phyloP scores from a whole-genome alignment of 2,329 filamentous ascomycete genomes.

The Paecilomyces niveus region DNA sequence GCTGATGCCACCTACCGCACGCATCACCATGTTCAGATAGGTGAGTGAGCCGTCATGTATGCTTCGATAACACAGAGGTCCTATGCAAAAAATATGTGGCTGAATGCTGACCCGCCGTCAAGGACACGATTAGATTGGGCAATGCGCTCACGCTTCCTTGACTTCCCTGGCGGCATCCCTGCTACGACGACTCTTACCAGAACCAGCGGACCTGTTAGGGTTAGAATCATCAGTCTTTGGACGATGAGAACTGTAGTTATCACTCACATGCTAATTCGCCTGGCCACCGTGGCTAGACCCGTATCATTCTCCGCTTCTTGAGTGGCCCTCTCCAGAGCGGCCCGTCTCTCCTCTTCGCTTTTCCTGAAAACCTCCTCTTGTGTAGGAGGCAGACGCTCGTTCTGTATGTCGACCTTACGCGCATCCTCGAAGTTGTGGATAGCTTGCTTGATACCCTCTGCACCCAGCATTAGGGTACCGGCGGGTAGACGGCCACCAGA shows the following conservation, averaged over 20 bases:
- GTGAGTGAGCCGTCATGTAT: not conserved
- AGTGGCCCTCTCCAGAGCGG: slow-evolving; percentile 77
- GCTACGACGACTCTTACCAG: slow-evolving; percentile 27
- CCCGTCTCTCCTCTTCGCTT: slow-evolving; percentile 70
- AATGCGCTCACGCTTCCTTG: not conserved
- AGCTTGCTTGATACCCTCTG: slow-evolving; percentile 96
- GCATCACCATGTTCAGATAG: not conserved
- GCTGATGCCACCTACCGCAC: not conserved
- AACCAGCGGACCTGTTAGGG: slow-evolving; percentile 30
- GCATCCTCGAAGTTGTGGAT: slow-evolving; percentile 97
- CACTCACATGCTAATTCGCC: slow-evolving; percentile 92
- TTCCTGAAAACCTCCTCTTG: slow-evolving; percentile 85
- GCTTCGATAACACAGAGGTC: not conserved
- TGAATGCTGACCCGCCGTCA: not conserved
- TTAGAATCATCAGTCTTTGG: not conserved
- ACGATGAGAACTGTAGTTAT: not conserved
- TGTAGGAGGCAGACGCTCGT: slow-evolving; percentile 85
- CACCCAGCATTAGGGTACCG: slow-evolving; percentile 94
- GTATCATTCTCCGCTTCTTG: slow-evolving; percentile 88
- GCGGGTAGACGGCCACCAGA: slow-evolving; percentile 86
- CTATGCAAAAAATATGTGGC: not conserved
- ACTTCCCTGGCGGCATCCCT: slow-evolving; percentile 12
- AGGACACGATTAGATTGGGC: not conserved
- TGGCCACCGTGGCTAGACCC: slow-evolving; percentile 75
- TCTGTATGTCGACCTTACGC: slow-evolving; percentile 92